Base-by-base conservation (phyloP, 2,329 filamentous ascomycete species). In the Curvularia spicifera region DNA sequence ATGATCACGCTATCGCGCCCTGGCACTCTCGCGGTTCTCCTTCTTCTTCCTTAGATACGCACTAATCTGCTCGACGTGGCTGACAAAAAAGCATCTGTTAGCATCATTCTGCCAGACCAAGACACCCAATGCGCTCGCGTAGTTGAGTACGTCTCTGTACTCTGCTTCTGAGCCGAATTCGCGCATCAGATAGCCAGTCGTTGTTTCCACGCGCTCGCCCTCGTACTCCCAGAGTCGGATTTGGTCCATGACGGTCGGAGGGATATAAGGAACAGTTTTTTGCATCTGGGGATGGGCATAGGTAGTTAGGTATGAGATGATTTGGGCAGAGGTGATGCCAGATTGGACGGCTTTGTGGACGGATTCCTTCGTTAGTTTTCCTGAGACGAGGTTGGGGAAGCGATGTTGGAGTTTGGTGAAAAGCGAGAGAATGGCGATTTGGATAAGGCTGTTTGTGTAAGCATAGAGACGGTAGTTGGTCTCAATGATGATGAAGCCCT, bases 381-480 rank as follows among this genome's bases (percentile, higher is more conserved):
- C 95, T 0, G 93, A 92, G 13, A 98, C 90, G 78, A 99, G 91
- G 79, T 97, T 96, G 1, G 91, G 91, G 80, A 96, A 98, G 63
- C 95, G 92, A 77, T 93, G 93, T 68, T 89, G 89, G 53, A 99
- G 88, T 59, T 90, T 89, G 50, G 89, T 87, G 80, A 99, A 99
- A 63, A 99, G 89, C 39, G 89, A 89, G 45, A 99, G 88, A 59
- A 99, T 92, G 53, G 93, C 92, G 64, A 98, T 99, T 77, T 97
- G 94, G 0, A 99, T 86, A 0, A 93, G 91, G 0, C 93, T 97
- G 33, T 90, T 89, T 6, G 96, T 98, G 80, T 99, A 99, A 31
- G 95, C 95, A 80, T 99, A 99, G 67, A 99, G 81, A 26, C 95
- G 91, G 80, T 97, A 98, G 79, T 99, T 99, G 8, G 95, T 99